These are phyloP conservation scores for Colletotrichum tamarilloi DNA, from an alignment of 2,329 filamentous ascomycete genomes.

Conservation along the genomic window DNA sequence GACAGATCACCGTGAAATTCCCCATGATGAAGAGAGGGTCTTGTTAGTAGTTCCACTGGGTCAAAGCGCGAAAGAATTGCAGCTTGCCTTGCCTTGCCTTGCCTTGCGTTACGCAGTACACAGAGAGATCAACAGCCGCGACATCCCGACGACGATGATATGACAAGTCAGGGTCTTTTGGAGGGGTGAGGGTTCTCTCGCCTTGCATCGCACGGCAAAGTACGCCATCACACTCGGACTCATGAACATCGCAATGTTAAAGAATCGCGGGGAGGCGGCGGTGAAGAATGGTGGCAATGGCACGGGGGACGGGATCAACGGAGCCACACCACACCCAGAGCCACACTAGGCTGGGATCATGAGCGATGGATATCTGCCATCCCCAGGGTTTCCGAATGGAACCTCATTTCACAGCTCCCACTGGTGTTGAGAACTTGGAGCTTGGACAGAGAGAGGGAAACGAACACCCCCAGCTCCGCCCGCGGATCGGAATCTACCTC, in stretches of 20 bases:
- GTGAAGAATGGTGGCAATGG: not conserved
- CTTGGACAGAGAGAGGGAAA: not conserved
- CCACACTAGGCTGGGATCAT: not conserved
- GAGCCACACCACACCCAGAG: not conserved
- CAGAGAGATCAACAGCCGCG: not conserved
- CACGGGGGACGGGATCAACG: not conserved
- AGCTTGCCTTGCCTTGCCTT: not conserved
- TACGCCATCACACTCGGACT: not conserved
- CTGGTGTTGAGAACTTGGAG: not conserved
- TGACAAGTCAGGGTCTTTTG: not conserved
- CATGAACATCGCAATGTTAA: slow-evolving; percentile 9
- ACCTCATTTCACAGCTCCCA: slow-evolving; percentile 16
- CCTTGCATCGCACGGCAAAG: not conserved
- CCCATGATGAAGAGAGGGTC: not conserved
- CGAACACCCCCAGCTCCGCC: not conserved
- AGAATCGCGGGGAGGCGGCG: not conserved
- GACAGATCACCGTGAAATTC: not conserved
- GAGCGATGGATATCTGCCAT: not conserved
- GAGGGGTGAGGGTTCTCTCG: not conserved
- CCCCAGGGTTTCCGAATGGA: slow-evolving; percentile 10
- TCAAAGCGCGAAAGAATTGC: not conserved
- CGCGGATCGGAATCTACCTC: slow-evolving; percentile 32
- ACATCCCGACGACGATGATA: not conserved
- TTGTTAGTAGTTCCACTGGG: not conserved
- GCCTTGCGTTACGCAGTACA: no score